Conservation (phyloP, 2,329 filamentous ascomycete genomes). For the Rhynchosporium agropyri region DNA sequence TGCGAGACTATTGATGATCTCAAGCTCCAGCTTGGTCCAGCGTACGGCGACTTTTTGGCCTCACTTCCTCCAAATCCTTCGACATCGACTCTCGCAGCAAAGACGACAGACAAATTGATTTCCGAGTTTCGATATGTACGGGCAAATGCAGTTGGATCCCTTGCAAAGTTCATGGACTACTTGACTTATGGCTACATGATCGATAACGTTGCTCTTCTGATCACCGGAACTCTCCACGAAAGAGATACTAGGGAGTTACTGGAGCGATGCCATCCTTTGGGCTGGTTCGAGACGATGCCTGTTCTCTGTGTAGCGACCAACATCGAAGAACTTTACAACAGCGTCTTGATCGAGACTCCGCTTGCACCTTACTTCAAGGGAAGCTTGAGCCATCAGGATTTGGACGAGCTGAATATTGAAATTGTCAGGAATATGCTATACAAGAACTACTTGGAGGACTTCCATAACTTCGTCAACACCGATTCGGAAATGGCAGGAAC, state of each 20-base stretch:
- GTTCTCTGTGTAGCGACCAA: constrained; percentile 97
- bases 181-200: constrained; percentile 99
- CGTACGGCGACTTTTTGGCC: constrained; percentile 96
- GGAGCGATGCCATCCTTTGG: constrained; percentile 93
- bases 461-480: constrained; percentile 90
- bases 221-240: constrained; percentile 96
- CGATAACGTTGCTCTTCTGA: constrained; percentile 96
- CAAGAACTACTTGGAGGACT: constrained; percentile 99
- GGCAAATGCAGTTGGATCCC: constrained; percentile 86
- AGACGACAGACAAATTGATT: constrained; percentile 97
- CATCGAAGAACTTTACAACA: constrained; percentile 98
- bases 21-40: constrained; percentile 93
- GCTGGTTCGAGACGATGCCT: constrained; percentile 99
- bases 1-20: constrained; percentile 98
- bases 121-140: constrained; percentile 96
- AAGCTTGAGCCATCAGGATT: constrained; percentile 90
- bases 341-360: constrained; percentile 93
- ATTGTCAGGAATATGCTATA: constrained; percentile 98
- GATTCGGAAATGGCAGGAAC: constrained; percentile 84
- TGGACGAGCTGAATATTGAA: constrained; percentile 98
- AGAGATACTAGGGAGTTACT: constrained; percentile 93
- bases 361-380: constrained; percentile 97
- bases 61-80: constrained; percentile 94
- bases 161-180: constrained; percentile 96
- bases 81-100: constrained; percentile 89